phyloP scores from a whole-genome alignment of 2,329 filamentous ascomycete genomes.

The Corynespora cassiicola region DNA sequence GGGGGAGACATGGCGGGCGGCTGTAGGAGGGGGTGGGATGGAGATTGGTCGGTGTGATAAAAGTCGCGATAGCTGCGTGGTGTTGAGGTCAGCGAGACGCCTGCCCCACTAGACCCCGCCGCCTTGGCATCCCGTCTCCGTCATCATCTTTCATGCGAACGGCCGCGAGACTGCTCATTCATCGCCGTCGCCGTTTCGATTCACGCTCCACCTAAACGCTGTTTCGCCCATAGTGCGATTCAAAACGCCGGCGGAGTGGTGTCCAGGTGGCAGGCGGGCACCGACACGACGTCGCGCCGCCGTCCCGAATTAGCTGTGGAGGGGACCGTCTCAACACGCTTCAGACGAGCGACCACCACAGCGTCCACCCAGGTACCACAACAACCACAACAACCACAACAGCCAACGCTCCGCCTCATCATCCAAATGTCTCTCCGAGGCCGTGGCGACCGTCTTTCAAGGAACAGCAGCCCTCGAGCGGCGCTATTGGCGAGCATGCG shows the following conservation, averaged over 20 bases:
- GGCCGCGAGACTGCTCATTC: constrained; percentile 14
- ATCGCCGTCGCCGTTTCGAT: constrained; percentile 19
- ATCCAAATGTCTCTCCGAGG: too few relatives aligned
- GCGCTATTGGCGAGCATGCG: constrained; percentile 34
- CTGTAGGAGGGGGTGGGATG: constrained; percentile 21
- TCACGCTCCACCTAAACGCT: too few relatives aligned
- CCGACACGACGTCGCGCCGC: too few relatives aligned
- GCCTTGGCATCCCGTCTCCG: constrained; percentile 22
- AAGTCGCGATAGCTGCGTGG: constrained; percentile 38
- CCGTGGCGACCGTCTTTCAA: too few relatives aligned
- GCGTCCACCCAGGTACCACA: too few relatives aligned
- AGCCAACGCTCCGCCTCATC: constrained; percentile 2
- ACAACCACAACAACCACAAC: too few relatives aligned
- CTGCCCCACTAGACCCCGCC: constrained; percentile 24
- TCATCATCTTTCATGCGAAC: constrained; percentile 24
- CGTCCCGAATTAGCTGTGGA: too few relatives aligned
- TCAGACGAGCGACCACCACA: too few relatives aligned
- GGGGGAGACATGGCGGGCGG: constrained; percentile 75
- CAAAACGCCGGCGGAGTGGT: too few relatives aligned
- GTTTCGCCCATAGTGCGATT: too few relatives aligned
- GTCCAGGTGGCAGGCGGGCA: too few relatives aligned
- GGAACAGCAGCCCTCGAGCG: constrained; percentile 12
- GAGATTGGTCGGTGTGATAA: constrained; percentile 32
- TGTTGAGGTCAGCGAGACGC: constrained; percentile 39
- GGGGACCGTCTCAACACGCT: too few relatives aligned